Evolutionary conservation across 345 rosid species (phyloP), one percentile per base, ranked within the genome.

Genomic region (Lenwebbia sp.): DNA sequence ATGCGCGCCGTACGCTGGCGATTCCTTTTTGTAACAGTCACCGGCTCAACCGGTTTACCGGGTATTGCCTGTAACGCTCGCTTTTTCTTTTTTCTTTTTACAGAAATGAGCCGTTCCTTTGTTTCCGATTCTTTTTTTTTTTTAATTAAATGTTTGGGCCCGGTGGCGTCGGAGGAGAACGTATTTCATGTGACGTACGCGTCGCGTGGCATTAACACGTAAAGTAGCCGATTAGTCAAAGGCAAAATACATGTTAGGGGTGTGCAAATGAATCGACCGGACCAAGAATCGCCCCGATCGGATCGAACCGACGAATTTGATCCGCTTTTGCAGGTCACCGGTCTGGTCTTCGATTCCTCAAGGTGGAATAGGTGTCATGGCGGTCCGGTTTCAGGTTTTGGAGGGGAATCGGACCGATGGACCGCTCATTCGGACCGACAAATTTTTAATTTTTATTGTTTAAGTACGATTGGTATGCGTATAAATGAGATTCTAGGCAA

Each of bases 11-110:
- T 22, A 70, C 47, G 47, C 47, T 19, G 7, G 13, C 47, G 44
- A 37, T 65, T 1, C 17, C 17, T 89, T 89, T 85, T 89, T 89
- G 90, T 90, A 86, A 90, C 94, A 85, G 81, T 70, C 47, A 37
- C 26, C 47, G 89, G 86, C 91, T 86, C 51, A 1, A 85, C 54
- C 78, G 83, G 84, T 84, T 84, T 40, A 89, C 92, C 85, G 90
- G 89, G 83, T 49, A 82, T 25, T 33, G 84, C 88, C 74, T 62
- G 87, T 84, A 70, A 70, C 81, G 47, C 47, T 40, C 81, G 26
- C 26, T 37, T 9, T 19, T 70, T 11, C 47, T 70, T 37, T n/a
- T n/a, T n/a, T n/a, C n/a, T n/a, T n/a, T n/a, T n/a, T n/a, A 0
- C 13, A 19, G 78, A 19, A 37, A 70, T 1, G 26, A 37, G 14